Base-by-base conservation (phyloP, 2,329 filamentous ascomycete species). In the Exophiala oligosperma region DNA sequence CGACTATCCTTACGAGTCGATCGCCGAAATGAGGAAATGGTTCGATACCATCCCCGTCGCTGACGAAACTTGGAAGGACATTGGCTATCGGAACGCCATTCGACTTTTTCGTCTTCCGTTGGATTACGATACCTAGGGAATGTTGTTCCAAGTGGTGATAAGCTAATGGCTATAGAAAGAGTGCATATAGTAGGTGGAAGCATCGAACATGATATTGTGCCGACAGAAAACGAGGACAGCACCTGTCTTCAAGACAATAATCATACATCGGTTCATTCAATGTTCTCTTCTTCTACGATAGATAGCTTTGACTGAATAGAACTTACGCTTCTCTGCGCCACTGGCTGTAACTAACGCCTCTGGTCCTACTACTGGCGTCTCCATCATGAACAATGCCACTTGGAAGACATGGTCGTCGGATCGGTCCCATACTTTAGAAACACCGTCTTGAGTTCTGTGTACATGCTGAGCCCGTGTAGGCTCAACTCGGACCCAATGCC, bases 401-500 rank as follows among this genome's bases (percentile, higher is more conserved):
- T 47, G 4, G 49, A 41, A 3, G 55, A 49, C 35, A 57, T 37
- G 11, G 47, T 24, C 14, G 49, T 44, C 12, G 55, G 49, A 26
- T 57, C 55, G 12, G 5, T n/a, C 8, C 48, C 54, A 28, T 56
- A 59, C 37, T 74, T 74, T 2, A 74, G 69, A 63, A 73, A 72
- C 21, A 74, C 67, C 14, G 71, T 68, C 65, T 74, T 74, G 7
- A 70, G 57, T 62, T 74, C 71, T 3, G 66, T 69, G 58, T 74
- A 75, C 21, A 70, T 72, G 46, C 74, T 71, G 46, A 75, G 50
- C 3, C 73, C 73, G 53, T 72, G 71, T 59, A 73, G 69, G 2
- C 72, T 71, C 59, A 74, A 60, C 56, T 83, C 77, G 14, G 79
- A 69, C 0, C 81, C 81, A 67, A 84, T 75, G 14, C 76, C 75